A percentile compares a stretch with the other conserved stretches of the same genome.
Conservation (phyloP, 192 early-diverging fungal genomes). For the Rhizophlyctis rosea region DNA sequence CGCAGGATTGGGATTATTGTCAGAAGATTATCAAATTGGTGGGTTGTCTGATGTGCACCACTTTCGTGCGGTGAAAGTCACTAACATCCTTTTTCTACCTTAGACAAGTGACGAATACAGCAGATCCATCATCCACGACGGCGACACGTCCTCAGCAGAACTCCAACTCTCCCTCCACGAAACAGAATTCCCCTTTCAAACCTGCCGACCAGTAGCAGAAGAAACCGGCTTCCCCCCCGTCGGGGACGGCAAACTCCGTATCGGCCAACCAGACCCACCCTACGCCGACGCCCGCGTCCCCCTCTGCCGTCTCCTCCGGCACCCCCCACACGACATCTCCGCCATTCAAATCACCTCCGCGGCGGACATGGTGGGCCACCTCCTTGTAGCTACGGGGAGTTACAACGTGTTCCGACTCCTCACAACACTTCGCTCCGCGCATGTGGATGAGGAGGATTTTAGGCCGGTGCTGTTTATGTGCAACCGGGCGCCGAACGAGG, state of each 20-base stretch:
- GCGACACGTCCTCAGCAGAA: too few relatives aligned
- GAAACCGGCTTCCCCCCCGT: not conserved
- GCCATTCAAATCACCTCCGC: constrained; percentile 12
- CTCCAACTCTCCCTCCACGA: too few relatives aligned
- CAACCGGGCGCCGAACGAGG: constrained; percentile 16
- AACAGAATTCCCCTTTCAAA: too few relatives aligned
- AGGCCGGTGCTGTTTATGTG: constrained; percentile 35
- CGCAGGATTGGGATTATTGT: constrained; percentile 24
- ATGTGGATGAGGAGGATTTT: constrained; percentile 28
- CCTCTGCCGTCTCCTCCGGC: constrained; percentile 17
- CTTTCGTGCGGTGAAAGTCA: too few relatives aligned
- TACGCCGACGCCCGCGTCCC: constrained; percentile 16
- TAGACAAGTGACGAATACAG: too few relatives aligned
- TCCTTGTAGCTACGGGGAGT: constrained; percentile 37
- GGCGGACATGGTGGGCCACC: constrained; percentile 15
- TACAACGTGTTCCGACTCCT: constrained; percentile 43
- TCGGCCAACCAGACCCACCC: constrained; percentile 3
- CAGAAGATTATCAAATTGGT: not conserved
- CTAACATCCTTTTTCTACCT: too few relatives aligned
- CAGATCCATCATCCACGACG: too few relatives aligned
- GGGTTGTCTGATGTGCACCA: too few relatives aligned
- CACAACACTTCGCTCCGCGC: constrained; percentile 37
- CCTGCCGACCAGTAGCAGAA: not conserved
- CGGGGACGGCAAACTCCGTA: not conserved
- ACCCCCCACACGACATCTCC: not conserved